A percentile compares a stretch with the other conserved stretches of the same genome.
Conservation (phyloP, 1,284 basidiomycete species). For the Irpex sp. region DNA sequence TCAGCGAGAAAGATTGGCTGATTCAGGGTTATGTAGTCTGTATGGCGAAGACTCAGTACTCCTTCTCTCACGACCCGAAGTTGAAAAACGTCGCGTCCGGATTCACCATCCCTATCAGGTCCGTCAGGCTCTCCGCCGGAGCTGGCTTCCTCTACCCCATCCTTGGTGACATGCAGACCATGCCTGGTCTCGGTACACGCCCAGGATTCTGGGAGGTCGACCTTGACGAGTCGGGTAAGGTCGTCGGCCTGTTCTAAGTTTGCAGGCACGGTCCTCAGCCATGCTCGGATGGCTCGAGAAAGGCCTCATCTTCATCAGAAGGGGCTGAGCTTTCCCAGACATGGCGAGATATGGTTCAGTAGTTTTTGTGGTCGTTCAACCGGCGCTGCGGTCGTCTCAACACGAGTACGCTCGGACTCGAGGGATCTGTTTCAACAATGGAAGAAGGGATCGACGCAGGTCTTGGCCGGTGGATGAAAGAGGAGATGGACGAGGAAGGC, state of each 20-base stretch:
- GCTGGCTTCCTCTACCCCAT: conserved; percentile 97
- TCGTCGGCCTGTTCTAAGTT: conserved; percentile 71
- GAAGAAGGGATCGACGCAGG: not conserved
- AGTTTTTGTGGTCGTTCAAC: not conserved
- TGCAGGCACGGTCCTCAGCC: conserved; percentile 4
- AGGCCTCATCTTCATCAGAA: conserved; percentile 30
- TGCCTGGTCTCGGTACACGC: conserved; percentile 95
- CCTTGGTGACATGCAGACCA: conserved; percentile 94
- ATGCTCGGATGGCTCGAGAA: not conserved
- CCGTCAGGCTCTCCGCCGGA: conserved; percentile 87
- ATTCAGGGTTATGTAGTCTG: conserved; percentile 54
- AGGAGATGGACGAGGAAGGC: not conserved
- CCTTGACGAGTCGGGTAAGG: conserved; percentile 69
- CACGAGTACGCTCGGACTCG: not conserved
- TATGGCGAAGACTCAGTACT: conserved; percentile 99
- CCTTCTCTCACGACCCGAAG: conserved; percentile 92
- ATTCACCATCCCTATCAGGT: conserved; percentile 92
- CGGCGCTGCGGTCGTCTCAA: conserved; percentile 3
- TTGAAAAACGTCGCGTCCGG: conserved; percentile 87
- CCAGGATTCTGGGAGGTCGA: conserved; percentile 85
- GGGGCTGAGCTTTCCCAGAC: conserved; percentile 11
- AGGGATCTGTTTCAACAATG: not conserved
- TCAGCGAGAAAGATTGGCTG: not conserved
- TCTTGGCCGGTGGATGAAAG: not conserved
- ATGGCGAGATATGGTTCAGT: not conserved